phyloP scores from a whole-genome alignment of 345 rosid species.

The Murraya paniculata region DNA sequence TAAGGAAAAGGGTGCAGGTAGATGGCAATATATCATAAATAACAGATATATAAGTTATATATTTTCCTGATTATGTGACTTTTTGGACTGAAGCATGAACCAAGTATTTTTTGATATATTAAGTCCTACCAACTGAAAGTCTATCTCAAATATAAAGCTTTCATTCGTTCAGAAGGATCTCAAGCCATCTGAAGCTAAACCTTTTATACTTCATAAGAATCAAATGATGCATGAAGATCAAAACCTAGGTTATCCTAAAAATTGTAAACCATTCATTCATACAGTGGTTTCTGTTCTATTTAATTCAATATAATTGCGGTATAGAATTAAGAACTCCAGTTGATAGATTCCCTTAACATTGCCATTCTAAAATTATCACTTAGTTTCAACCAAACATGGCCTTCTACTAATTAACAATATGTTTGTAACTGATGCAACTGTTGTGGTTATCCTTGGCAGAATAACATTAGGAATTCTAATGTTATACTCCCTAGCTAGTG shows the following conservation, averaged over 20 bases:
- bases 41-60: not conserved
- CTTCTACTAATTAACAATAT: not conserved
- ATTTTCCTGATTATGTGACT: not conserved
- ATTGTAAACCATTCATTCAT: not conserved
- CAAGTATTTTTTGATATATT: too few relatives aligned
- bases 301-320: not conserved
- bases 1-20: constrained; percentile 11
- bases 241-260: not conserved
- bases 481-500: not conserved
- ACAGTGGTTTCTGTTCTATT: not conserved
- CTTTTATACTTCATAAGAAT: not conserved
- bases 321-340: not conserved
- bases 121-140: too few relatives aligned
- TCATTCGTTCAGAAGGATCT: too few relatives aligned
- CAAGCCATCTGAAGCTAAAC: not conserved
- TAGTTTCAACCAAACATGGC: not conserved
- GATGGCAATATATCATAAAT: not conserved
- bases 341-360: not conserved
- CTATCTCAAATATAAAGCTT: too few relatives aligned
- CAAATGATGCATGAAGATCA: not conserved
- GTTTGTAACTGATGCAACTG: not conserved
- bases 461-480: not conserved
- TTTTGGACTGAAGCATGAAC: not conserved
- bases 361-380: not conserved
- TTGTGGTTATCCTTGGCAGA: not conserved